Conservation (phyloP, 495 filamentous ascomycete species). For the Cenococcum geophilum region DNA sequence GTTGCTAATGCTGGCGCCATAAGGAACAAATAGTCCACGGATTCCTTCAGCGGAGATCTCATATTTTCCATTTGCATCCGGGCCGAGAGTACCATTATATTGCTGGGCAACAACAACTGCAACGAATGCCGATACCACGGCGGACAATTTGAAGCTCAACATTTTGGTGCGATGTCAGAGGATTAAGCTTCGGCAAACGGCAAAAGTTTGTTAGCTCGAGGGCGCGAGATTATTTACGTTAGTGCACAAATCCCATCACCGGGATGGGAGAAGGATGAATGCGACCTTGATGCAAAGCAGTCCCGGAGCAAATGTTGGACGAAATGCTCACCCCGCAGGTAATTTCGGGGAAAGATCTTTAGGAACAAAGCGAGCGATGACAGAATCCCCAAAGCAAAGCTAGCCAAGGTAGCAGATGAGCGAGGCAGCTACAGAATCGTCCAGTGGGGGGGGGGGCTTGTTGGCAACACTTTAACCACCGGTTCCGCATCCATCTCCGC, state of each 20-base stretch:
- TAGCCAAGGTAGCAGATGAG: background rate
- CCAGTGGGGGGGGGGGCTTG: background rate
- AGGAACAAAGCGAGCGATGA: background rate
- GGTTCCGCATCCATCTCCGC: background rate
- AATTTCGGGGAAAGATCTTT: background rate
- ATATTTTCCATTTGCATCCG: constrained; percentile 49
- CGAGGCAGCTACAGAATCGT: background rate
- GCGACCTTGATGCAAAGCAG: background rate
- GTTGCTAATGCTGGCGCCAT: constrained; percentile 71
- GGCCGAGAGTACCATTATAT: constrained; percentile 12
- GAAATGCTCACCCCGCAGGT: background rate
- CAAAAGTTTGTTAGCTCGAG: background rate
- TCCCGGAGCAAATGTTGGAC: constrained; percentile 4
- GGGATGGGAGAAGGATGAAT: background rate
- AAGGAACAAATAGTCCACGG: constrained; percentile 66
- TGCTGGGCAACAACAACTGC: constrained; percentile 16
- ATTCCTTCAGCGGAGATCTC: constrained; percentile 67
- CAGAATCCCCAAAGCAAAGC: no score
- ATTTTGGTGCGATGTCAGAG: background rate
- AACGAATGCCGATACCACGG: constrained; percentile 14
- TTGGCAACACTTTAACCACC: background rate
- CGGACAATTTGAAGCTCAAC: constrained; percentile 8
- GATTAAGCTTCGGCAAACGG: background rate
- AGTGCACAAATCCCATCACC: constrained; percentile 2
- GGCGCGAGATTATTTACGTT: background rate